These are phyloP conservation scores for Trametes meyenii DNA, from an alignment of 768 basidiomycete genomes.

Conservation along the genomic window DNA sequence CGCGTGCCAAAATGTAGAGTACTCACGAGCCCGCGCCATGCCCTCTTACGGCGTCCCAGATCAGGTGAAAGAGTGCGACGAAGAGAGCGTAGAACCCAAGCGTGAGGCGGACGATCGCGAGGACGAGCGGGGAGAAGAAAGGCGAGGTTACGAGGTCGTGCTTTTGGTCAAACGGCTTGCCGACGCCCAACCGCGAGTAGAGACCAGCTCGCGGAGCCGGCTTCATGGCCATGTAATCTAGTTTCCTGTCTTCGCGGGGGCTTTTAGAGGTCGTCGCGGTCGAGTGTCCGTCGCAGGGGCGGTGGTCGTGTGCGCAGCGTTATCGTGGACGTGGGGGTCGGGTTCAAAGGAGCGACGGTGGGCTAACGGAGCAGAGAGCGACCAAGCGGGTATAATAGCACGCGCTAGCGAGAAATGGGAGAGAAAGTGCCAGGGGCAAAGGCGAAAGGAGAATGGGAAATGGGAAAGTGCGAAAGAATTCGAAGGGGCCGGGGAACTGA, in stretches of 20 bases:
- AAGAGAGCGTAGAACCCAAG: slow-evolving; percentile 55
- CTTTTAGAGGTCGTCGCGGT: background rate
- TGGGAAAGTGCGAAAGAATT: slow-evolving; percentile 1
- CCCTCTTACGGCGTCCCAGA: slow-evolving; percentile 36
- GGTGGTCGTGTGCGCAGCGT: slow-evolving; percentile 3
- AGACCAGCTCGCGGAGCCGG: slow-evolving; percentile 13
- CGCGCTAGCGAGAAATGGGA: slow-evolving; percentile 2
- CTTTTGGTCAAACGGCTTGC: slow-evolving; percentile 43
- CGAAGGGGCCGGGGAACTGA: background rate
- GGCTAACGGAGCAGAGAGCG: background rate
- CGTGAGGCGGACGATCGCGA: slow-evolving; percentile 49
- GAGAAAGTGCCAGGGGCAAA: slow-evolving; percentile 1
- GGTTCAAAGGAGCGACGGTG: slow-evolving; percentile 4
- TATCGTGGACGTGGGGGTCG: slow-evolving; percentile 1
- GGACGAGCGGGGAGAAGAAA: slow-evolving; percentile 44
- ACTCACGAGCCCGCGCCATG: slow-evolving; percentile 40
- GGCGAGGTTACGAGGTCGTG: slow-evolving; percentile 51
- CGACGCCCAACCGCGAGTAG: slow-evolving; percentile 37
- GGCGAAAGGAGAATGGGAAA: background rate
- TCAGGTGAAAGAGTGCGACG: slow-evolving; percentile 43
- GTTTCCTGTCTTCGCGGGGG: background rate
- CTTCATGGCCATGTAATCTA: background rate
- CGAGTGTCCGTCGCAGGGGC: background rate
- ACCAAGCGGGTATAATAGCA: background rate
- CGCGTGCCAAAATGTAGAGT: background rate